These are phyloP conservation scores for Daphne laureola DNA, from an alignment of 441 rosid species.

Conservation along the genomic window DNA sequence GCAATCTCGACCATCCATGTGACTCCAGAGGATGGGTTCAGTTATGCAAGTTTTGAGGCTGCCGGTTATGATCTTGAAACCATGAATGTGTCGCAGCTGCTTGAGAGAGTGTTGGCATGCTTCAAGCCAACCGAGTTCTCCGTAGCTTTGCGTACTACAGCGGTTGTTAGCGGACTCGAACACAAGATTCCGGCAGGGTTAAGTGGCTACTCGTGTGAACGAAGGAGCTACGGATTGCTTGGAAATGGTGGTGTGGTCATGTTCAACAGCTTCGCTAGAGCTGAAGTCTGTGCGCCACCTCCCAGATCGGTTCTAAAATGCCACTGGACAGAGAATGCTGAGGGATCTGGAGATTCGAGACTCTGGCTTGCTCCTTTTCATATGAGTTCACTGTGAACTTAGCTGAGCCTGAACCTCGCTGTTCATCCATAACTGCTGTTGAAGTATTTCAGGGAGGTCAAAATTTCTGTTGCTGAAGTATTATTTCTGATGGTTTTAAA, in stretches of 20 bases:
- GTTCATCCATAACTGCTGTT: no score
- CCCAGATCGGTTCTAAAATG: constrained; percentile 27
- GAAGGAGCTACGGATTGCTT: constrained; percentile 20
- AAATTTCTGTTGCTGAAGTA: no score
- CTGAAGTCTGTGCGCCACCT: constrained; percentile 3
- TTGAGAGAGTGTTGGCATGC: constrained; percentile 30
- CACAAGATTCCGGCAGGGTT: background rate
- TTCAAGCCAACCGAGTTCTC: constrained; percentile 33
- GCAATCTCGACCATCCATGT: constrained; percentile 34
- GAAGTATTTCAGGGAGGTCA: no score
- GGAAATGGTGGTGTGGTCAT: constrained; percentile 26
- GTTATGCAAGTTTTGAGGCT: constrained; percentile 33
- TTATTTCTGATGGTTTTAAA: no score
- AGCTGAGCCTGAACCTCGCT: no score
- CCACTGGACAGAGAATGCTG: constrained; percentile 13
- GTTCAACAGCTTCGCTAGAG: constrained; percentile 26
- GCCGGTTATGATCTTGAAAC: constrained; percentile 25
- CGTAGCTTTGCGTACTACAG: constrained; percentile 23
- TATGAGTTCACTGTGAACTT: background rate
- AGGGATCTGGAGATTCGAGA: background rate
- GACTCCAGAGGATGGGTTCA: constrained; percentile 34
- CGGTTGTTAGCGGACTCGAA: constrained; percentile 9
- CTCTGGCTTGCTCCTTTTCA: background rate
- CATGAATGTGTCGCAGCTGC: constrained; percentile 18
- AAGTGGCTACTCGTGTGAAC: constrained; percentile 22